Evolutionary conservation across 352 stramenopile genomes (phyloP).

Genomic region (Halophytophthora batemanensis): DNA sequence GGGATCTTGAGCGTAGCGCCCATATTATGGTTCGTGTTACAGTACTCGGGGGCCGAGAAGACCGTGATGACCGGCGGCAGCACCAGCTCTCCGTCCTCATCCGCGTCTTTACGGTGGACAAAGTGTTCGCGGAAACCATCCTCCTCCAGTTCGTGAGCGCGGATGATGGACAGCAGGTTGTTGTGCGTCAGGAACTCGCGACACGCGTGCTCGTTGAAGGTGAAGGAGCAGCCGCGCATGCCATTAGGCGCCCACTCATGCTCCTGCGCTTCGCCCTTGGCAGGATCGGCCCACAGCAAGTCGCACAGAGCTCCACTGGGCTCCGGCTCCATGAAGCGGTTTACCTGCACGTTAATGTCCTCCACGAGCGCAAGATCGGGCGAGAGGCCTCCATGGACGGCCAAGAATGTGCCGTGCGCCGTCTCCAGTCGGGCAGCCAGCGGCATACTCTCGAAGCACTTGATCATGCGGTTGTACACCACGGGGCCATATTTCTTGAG

Average conservation of each 20-base stretch:
- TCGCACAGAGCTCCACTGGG: constrained; percentile 95
- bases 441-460: constrained; percentile 83
- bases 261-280: constrained; percentile 75
- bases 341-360: constrained; percentile 70
- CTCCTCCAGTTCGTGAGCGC: constrained; percentile 79
- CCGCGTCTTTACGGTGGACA: constrained; percentile 8
- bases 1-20: constrained; percentile 69
- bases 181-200: constrained; percentile 67
- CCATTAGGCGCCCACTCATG: constrained; percentile 59
- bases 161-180: constrained; percentile 65
- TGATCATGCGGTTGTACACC: constrained; percentile 79
- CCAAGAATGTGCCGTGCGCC: constrained; percentile 54
- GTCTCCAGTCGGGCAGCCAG: constrained; percentile 66
- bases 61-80: constrained; percentile 71
- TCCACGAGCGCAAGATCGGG: constrained; percentile 66
- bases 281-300: constrained; percentile 99
- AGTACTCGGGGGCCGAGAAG: constrained; percentile 84
- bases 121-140: constrained; percentile 78
- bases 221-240: constrained; percentile 76
- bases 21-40: constrained; percentile 81
- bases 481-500: constrained; percentile 71
- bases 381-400: constrained; percentile 72
- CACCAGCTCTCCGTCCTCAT: constrained; percentile 11
- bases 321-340: constrained; percentile 79
- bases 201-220: constrained; percentile 68